Base-by-base conservation (phyloP, 495 filamentous ascomycete genomes). In the Margaritispora aquatica region DNA sequence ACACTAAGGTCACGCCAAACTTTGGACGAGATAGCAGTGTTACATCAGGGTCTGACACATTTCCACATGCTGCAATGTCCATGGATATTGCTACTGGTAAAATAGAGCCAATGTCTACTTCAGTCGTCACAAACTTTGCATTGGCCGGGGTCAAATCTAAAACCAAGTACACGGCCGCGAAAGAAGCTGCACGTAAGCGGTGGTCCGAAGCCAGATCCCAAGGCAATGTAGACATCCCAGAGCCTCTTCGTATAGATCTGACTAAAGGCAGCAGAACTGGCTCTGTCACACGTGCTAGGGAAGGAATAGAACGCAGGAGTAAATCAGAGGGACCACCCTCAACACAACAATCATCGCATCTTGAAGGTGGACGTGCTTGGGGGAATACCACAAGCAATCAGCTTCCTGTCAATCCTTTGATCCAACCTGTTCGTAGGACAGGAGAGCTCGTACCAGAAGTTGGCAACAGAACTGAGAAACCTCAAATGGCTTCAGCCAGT, bases 51-150 rank as follows among this genome's bases (percentile, higher is more conserved):
- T 54, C 58, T 1, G 58, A 65, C 52, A 17, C 36, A 17, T 65
- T 65, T 21, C 58, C 63, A 10, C 55, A 58, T 31, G 63, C 59
- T 0, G 24, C 23, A 19, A 51, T 57, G 19, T 58, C 63, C 9
- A 15, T 51, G 29, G 38, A 59, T 26, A 8, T 44, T 8, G 38
- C 10, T 3, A n/a, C 17, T 7, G 15, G 38, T 2, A 61, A 61
- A 15, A 55, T 55, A 24, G 19, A 24, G 1, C 2, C 7, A 11
- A 36, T 41, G 4, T 61, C 63, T 13, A 57, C 59, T 2, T 36
- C 22, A 5, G 26, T 65, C 3, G 22, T 24, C 19, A 65, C 63
- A 4, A 65, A 58, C 26, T 65, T 65, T 44, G 61, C 55, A 24
- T 44, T 65, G 5, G 54, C 54, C 19, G 58, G 63, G 9, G 48